A percentile compares a stretch with the other conserved stretches of the same genome.
phyloP scores from a whole-genome alignment of 179 eudicot species.

The Dionaea muscipula region DNA sequence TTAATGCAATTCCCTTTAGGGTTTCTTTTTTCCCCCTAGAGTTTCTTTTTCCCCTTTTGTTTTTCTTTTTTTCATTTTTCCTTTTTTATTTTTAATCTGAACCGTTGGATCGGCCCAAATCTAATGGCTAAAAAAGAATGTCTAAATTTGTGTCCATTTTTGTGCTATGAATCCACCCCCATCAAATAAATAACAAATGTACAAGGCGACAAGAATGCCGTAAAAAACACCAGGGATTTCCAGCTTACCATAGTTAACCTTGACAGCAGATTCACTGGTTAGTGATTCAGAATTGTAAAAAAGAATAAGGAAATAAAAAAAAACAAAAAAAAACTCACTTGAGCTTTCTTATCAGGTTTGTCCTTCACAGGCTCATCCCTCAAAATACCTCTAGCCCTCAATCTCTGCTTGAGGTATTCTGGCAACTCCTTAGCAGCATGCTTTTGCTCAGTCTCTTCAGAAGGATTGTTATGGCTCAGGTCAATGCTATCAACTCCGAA shows the following conservation, averaged over 20 bases:
- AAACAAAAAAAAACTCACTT: conserved; percentile 27
- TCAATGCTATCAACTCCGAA: conserved; percentile 27
- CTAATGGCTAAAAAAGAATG: too few relatives aligned
- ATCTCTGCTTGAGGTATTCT: conserved; percentile 71
- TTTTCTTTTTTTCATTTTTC: too few relatives aligned
- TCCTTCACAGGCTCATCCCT: conserved; percentile 40
- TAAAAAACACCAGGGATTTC: too few relatives aligned
- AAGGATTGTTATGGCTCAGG: conserved; percentile 21
- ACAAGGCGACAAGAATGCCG: not conserved
- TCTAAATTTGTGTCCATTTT: too few relatives aligned
- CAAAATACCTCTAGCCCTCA: conserved; percentile 82
- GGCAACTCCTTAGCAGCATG: conserved; percentile 48
- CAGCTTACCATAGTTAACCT: too few relatives aligned
- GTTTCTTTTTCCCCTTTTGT: too few relatives aligned
- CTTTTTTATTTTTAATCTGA: too few relatives aligned
- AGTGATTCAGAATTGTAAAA: not conserved
- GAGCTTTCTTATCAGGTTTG: conserved; percentile 15
- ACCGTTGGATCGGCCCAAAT: too few relatives aligned
- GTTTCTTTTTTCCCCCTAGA: too few relatives aligned
- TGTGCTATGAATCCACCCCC: too few relatives aligned
- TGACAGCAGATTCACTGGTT: not conserved
- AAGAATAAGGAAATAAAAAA: too few relatives aligned
- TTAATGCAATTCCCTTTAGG: too few relatives aligned
- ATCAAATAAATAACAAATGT: conserved; percentile 1
- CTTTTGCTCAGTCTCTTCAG: conserved; percentile 34